phyloP scores from a whole-genome alignment of 2,329 filamentous ascomycete genomes.

The Fusarium sp. region DNA sequence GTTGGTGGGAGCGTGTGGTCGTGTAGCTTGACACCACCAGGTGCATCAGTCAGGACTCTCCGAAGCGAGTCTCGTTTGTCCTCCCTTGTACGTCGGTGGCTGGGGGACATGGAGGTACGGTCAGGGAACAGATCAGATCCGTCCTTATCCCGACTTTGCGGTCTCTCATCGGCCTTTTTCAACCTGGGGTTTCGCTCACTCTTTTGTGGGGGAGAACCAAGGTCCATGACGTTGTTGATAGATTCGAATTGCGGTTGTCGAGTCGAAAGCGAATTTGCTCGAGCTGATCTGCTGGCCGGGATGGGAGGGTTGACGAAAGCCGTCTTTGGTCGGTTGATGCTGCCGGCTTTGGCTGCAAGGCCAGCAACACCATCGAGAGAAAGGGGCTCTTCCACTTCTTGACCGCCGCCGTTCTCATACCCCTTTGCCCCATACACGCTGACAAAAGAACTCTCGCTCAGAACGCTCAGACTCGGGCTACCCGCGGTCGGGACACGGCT shows the following conservation, averaged over 20 bases:
- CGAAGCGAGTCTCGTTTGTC: conserved; percentile 60
- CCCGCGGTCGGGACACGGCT: conserved; percentile 51
- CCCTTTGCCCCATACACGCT: conserved; percentile 68
- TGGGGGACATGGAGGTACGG: conserved; percentile 27
- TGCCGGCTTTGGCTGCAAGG: conserved; percentile 23
- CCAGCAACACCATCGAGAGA: conserved; percentile 43
- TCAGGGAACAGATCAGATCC: conserved; percentile 24
- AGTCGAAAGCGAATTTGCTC: conserved; percentile 47
- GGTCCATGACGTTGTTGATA: conserved; percentile 57
- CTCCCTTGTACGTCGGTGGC: conserved; percentile 49
- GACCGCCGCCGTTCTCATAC: conserved; percentile 37
- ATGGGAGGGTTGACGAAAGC: conserved; percentile 29
- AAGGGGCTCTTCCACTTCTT: conserved; percentile 46
- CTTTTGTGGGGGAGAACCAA: conserved; percentile 60
- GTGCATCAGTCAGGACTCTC: conserved; percentile 59
- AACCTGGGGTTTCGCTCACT: conserved; percentile 52
- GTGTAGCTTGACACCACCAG: conserved; percentile 51
- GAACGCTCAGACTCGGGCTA: conserved; percentile 69
- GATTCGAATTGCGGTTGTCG: conserved; percentile 54
- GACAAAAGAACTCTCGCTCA: conserved; percentile 73
- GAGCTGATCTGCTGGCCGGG: conserved; percentile 19
- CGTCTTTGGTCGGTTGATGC: conserved; percentile 37
- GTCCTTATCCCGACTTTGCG: conserved; percentile 44
- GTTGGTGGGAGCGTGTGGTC: conserved; percentile 63
- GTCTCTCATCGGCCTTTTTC: conserved; percentile 45